Base-by-base conservation (phyloP, 306 rosid genomes). In the Senna tora region DNA sequence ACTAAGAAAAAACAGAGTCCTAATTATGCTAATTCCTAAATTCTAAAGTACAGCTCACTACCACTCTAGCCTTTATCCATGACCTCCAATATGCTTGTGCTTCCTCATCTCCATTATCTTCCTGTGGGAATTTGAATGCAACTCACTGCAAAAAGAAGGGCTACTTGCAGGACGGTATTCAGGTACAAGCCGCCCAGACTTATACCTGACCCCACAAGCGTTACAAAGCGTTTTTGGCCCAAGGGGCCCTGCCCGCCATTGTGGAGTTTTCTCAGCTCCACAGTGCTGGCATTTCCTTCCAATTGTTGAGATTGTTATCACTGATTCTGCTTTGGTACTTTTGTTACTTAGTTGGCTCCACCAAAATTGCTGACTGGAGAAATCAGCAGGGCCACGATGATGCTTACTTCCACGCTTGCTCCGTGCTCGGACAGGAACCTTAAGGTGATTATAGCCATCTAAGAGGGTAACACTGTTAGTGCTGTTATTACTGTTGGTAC, bases 91-190 rank as follows among this genome's bases (percentile, higher is more conserved):
- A 25, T 56, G 62, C 7, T 56, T 56, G 25, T 28, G 39, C 19
- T 51, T 69, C 15, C 81, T 69, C 76, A 77, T 77, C 82, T 88
- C 90, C 75, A 88, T 55, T 16, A 88, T 88, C 76, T 88, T 86
- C 34, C 87, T 84, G 67, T 88, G 93, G 8, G 93, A 88, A 79
- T 88, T 88, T n/a, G 93, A 86, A 78, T 88, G 93, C 84, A 84
- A 72, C 6, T 90, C 82, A 6, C 84, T 73, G 42, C 87, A 77
- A 34, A 88, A 88, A 0, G 93, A 83, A 11, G 90, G 90, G 60
- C 93, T 88, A 0, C 87, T 82, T 0, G 93, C 90, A 1, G 93
- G 90, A 2, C 88, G 79, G 77, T 88, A 88, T 57, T 88, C 90
- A 0, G 93, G 93, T 12, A 85, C 82, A 2, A 88, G 83, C 14